Evolutionary conservation across 441 rosid genomes (phyloP).

Genomic region (Mallotus japonicus): DNA sequence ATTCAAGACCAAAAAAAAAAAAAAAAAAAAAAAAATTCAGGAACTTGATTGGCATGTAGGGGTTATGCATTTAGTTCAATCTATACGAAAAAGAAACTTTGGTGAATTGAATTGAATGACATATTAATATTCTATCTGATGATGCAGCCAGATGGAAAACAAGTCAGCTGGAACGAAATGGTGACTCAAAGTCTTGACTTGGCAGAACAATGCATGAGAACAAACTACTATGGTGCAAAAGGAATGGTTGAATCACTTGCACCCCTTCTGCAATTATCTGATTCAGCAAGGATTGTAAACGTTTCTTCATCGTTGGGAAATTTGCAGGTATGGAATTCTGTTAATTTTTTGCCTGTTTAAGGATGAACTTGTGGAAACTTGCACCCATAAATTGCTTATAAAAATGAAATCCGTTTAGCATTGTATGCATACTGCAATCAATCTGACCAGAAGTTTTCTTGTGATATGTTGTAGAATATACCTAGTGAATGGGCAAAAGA

Average conservation of each 20-base stretch:
- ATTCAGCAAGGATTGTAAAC: slow-evolving; percentile 34
- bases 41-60: too few species aligned
- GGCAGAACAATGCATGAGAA: slow-evolving; percentile 20
- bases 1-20: neutral
- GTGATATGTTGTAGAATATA: slow-evolving; percentile 30
- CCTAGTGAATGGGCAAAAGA: slow-evolving; percentile 44
- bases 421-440: too few species aligned
- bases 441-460: too few species aligned
- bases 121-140: too few species aligned
- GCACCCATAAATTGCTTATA: too few species aligned
- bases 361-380: too few species aligned
- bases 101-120: neutral
- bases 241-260: slow-evolving; percentile 18
- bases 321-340: slow-evolving; percentile 15
- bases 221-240: slow-evolving; percentile 24
- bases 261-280: slow-evolving; percentile 20
- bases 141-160: neutral
- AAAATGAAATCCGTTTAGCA: too few species aligned
- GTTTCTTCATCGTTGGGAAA: slow-evolving; percentile 29
- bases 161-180: neutral
- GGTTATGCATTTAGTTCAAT: neutral
- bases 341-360: too few species aligned
- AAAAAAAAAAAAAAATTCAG: too few species aligned
- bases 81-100: neutral
- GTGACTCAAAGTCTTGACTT: slow-evolving; percentile 1